phyloP scores from a whole-genome alignment of 176 grass and related monocot genomes.

The Elymus sibiricus region DNA sequence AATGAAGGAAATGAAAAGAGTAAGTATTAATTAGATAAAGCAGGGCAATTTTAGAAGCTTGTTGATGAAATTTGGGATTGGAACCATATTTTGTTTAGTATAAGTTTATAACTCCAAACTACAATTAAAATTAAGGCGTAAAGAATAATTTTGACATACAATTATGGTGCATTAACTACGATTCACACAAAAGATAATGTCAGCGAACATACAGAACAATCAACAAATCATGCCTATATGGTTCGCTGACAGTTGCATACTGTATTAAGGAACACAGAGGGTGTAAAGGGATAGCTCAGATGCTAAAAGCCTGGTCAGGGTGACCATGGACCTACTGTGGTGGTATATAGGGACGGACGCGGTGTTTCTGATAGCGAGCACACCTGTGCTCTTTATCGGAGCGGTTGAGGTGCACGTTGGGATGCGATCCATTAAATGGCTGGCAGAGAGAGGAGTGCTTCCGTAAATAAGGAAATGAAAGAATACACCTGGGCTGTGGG shows the following conservation, averaged over 20 bases:
- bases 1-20: background rate
- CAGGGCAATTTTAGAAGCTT: background rate
- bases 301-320: background rate
- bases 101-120: background rate
- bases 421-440: too few species aligned
- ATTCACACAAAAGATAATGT: background rate
- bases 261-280: background rate
- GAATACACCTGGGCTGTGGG: too few species aligned
- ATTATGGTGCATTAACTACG: background rate
- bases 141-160: background rate
- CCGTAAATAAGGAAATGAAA: too few species aligned
- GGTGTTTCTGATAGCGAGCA: too few species aligned
- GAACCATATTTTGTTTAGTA: background rate
- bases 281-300: background rate
- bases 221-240: background rate
- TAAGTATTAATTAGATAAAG: constrained; percentile 4
- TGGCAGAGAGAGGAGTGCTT: too few species aligned
- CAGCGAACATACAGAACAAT: background rate
- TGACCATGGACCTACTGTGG: background rate
- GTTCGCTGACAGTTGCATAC: background rate
- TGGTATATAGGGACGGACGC: background rate
- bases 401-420: too few species aligned
- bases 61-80: background rate
- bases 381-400: too few species aligned
- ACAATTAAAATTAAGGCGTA: background rate